phyloP scores from a whole-genome alignment of 495 filamentous ascomycete species.

The Cercophora scortea region DNA sequence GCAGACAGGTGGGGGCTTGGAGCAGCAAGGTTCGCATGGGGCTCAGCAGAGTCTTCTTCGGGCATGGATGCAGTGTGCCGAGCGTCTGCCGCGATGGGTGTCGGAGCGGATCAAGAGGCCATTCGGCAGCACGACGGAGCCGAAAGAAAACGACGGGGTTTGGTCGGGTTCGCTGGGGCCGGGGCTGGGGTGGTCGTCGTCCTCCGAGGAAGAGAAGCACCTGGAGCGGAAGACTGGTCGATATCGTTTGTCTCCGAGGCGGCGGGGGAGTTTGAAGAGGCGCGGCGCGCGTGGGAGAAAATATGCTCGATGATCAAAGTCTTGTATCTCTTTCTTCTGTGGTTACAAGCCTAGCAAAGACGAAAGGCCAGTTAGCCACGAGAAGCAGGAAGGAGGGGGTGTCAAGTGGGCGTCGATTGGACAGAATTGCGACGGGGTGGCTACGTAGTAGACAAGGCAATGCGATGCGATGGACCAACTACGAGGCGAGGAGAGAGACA shows the following conservation, averaged over 20 bases:
- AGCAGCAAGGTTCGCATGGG: constrained; percentile 22
- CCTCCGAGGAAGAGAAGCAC: no score
- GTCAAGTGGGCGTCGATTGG: no score
- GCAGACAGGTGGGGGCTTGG: constrained; percentile 6
- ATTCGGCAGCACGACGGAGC: constrained; percentile 11
- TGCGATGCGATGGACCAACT: no score
- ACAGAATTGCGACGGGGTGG: no score
- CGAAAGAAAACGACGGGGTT: not conserved
- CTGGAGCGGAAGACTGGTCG: no score
- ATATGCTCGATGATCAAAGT: constrained; percentile 11
- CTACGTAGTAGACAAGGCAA: no score
- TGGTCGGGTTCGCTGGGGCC: not conserved
- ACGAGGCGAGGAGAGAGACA: no score
- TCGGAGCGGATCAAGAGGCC: constrained; percentile 18
- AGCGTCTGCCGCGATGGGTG: constrained; percentile 12
- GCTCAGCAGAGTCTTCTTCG: constrained; percentile 19
- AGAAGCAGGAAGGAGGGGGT: not conserved
- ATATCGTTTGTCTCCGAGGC: no score
- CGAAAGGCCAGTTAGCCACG: constrained; percentile 6
- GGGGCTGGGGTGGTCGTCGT: no score
- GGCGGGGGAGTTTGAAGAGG: not conserved
- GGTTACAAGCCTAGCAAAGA: constrained; percentile 6
- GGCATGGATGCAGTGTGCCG: constrained; percentile 25
- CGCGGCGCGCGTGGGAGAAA: not conserved
- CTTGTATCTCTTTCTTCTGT: constrained; percentile 8